Evolutionary conservation across 306 rosid genomes (phyloP).

Genomic region (Betula pendula): DNA sequence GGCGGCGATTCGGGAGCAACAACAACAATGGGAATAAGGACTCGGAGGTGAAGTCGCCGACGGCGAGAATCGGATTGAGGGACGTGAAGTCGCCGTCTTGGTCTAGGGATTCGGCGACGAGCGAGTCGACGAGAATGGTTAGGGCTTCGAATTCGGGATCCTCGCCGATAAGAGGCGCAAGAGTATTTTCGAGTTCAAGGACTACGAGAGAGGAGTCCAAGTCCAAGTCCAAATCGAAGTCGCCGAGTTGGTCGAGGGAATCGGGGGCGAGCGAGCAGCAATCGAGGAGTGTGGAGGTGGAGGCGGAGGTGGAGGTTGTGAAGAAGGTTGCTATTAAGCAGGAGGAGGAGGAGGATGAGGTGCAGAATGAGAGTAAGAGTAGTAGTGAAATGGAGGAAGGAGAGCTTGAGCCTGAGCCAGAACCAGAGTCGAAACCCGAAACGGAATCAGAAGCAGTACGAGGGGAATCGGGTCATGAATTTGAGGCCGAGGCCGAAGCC

Average conservation of each 20-base stretch:
- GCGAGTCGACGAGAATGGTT: slow-evolving; percentile 75
- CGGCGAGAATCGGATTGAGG: slow-evolving; percentile 44
- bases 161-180: not conserved
- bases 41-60: slow-evolving; percentile 59
- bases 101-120: slow-evolving; percentile 81
- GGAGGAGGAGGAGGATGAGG: slow-evolving; percentile 54
- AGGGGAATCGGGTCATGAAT: slow-evolving; percentile 20
- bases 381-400: slow-evolving; percentile 86
- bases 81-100: slow-evolving; percentile 75
- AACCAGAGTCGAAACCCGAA: slow-evolving; percentile 13
- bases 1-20: slow-evolving; percentile 66
- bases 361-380: slow-evolving; percentile 54
- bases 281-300: slow-evolving; percentile 68
- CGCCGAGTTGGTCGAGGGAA: slow-evolving; percentile 55
- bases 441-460: not conserved
- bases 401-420: slow-evolving; percentile 66
- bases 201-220: not conserved
- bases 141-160: slow-evolving; percentile 1
- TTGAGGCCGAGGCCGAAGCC: slow-evolving; percentile 27
- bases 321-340: too few species aligned
- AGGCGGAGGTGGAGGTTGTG: slow-evolving; percentile 24
- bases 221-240: slow-evolving; percentile 47
- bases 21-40: slow-evolving; percentile 53
- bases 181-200: not conserved
- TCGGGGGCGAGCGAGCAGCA: slow-evolving; percentile 54